Evolutionary conservation across 2,329 filamentous ascomycete genomes (phyloP).

Genomic region (Capronia coronata): DNA sequence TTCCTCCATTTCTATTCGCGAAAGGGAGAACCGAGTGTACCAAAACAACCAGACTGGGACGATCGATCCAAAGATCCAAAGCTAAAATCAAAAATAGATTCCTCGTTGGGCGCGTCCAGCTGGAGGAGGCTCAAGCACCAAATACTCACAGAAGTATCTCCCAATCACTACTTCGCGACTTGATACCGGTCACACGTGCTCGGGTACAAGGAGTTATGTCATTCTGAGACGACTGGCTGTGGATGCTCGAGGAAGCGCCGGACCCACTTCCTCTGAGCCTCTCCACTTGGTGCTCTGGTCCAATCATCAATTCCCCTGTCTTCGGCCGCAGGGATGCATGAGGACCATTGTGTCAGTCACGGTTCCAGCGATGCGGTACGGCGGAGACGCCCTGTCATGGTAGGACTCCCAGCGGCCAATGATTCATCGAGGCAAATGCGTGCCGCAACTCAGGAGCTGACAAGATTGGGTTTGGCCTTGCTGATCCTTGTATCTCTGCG

Average conservation of each 20-base stretch:
- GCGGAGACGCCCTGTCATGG: slow-evolving; percentile 6
- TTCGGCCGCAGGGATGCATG: background rate
- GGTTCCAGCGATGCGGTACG: slow-evolving; percentile 24
- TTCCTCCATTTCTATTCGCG: too few species aligned
- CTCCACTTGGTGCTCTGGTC: background rate
- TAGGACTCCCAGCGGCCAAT: slow-evolving; percentile 4
- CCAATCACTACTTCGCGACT: background rate
- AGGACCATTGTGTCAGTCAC: background rate
- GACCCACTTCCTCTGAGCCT: slow-evolving; percentile 3
- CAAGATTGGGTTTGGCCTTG: slow-evolving; percentile 4
- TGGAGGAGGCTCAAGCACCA: too few species aligned
- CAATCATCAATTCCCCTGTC: slow-evolving; percentile 9
- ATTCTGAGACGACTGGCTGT: slow-evolving; percentile 15
- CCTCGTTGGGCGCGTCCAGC: too few species aligned
- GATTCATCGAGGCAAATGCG: background rate
- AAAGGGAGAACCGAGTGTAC: too few species aligned
- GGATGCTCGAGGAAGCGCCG: slow-evolving; percentile 21
- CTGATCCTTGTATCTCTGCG: slow-evolving; percentile 10
- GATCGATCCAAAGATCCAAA: too few species aligned
- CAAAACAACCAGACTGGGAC: too few species aligned
- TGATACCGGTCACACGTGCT: slow-evolving; percentile 9
- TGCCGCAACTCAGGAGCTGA: background rate
- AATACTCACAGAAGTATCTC: background rate
- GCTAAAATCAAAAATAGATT: too few species aligned
- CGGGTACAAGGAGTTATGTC: too few species aligned